Evolutionary conservation across 352 stramenopile genomes (phyloP), one percentile per base, ranked within the genome.

Genomic region (Pythium pyrilobum): DNA sequence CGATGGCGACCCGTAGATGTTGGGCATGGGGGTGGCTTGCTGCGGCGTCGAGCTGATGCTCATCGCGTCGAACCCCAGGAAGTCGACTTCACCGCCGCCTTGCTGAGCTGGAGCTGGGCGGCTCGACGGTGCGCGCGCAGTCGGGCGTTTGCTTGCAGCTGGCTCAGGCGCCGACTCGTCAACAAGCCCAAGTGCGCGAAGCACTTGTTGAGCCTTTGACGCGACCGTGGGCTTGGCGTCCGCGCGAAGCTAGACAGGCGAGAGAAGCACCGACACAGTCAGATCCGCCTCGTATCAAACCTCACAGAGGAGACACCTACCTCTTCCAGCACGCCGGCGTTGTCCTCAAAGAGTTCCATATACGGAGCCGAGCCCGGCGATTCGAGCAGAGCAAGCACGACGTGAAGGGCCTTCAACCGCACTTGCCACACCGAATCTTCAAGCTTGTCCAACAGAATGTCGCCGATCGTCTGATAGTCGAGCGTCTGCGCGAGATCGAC

Each of bases 401-500:
- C 85, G 43, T 90, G 77, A 24, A 95, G 41, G n/a, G 71, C 82
- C 63, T 95, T 95, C 23, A 95, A 45, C 13, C 82, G 77, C 36
- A 87, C 76, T 66, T 92, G 81, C 85, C 85, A 95, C 32, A 79
- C 79, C 0, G 73, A 62, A 45, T 95, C 82, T 67, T 95, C 82
- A 4, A 95, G 60, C 36, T 95, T 95, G 58, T 95, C 85, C 21
- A 93, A 59, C 37, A 95, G 52, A 20, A 95, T 89, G 28, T 93
- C 82, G 31, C 82, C 82, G 56, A 95, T 91, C 27, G 77, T 90
- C 54, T 90, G 71, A n/a, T 71, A 59, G 55, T 95, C 80, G 1
- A 95, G 67, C 12, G 82, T 93, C 59, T 95, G 84, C 16, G 85
- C 85, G 54, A 95, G 68, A 32, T 95, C 82, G 16, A 95, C 72